Conservation (phyloP, 2,329 filamentous ascomycete genomes). For the Fusarium devonianum region DNA sequence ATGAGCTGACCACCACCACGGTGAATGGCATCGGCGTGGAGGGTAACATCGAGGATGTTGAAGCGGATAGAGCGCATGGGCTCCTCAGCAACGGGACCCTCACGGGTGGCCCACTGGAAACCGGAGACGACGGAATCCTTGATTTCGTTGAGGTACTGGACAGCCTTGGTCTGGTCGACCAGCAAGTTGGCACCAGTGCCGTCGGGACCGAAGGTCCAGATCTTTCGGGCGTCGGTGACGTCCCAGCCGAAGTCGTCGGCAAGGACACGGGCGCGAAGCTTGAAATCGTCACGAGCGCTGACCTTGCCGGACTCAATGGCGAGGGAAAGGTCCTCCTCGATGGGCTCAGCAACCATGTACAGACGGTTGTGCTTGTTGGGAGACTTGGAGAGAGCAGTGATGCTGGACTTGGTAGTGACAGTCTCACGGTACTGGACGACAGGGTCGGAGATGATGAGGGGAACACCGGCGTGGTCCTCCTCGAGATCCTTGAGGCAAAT, state of each 20-base stretch:
- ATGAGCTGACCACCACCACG: conserved; percentile 99
- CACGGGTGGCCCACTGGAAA: conserved; percentile 99
- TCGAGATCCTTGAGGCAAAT: conserved; percentile 99
- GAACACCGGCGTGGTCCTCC: conserved; percentile 98
- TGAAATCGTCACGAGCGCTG: conserved; percentile 96
- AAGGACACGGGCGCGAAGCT: conserved; percentile 93
- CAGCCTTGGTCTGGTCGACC: conserved; percentile 99
- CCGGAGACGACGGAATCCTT: conserved; percentile 99
- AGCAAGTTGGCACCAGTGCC: conserved; percentile 97
- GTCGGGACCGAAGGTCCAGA: conserved; percentile 99
- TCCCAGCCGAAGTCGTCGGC: conserved; percentile 99
- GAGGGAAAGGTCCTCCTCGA: conserved; percentile 88
- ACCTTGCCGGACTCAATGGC: conserved; percentile 95
- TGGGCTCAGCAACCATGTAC: conserved; percentile 90
- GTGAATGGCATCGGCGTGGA: conserved; percentile 99
- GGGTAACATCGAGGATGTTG: conserved; percentile 99
- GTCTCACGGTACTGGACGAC: conserved; percentile 99
- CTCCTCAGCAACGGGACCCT: conserved; percentile 98
- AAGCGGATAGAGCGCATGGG: conserved; percentile 97
- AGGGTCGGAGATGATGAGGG: conserved; percentile 96
- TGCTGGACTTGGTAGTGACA: conserved; percentile 82
- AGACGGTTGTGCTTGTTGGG: conserved; percentile 99
- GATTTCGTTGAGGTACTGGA: conserved; percentile 99
- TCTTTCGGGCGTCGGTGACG: conserved; percentile 99
- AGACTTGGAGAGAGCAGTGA: conserved; percentile 97